phyloP scores from a whole-genome alignment of 805 yeast species.

The Monosporozyma aerobia region DNA sequence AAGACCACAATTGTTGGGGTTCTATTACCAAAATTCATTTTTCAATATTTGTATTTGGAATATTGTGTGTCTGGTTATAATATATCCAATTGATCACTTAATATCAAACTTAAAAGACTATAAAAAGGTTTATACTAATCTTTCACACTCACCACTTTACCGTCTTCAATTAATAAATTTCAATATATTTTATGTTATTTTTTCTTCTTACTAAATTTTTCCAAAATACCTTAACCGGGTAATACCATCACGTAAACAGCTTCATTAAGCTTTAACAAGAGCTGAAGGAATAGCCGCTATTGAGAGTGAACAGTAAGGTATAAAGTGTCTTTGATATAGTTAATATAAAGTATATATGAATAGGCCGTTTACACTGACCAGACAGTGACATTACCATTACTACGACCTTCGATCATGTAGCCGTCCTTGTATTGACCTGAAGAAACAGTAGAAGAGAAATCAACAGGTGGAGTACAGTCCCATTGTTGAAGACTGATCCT shows the following conservation, averaged over 20 bases:
- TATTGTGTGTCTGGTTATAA: not conserved
- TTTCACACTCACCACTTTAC: not conserved
- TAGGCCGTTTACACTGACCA: constrained; percentile 42
- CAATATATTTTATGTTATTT: not conserved
- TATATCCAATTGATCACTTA: not conserved
- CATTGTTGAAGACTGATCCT: constrained; percentile 46
- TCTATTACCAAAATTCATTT: constrained; percentile 83
- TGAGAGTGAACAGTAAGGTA: not conserved
- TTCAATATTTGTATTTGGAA: not conserved
- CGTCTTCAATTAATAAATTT: not conserved
- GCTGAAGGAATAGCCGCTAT: not conserved
- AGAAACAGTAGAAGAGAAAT: constrained; percentile 54
- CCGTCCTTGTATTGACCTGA: constrained; percentile 58
- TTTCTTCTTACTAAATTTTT: not conserved
- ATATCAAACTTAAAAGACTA: not conserved
- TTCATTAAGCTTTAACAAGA: too few species aligned
- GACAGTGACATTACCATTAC: constrained; percentile 49
- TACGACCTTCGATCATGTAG: constrained; percentile 55
- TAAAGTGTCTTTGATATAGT: not conserved
- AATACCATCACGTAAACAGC: not conserved
- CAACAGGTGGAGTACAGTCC: constrained; percentile 38
- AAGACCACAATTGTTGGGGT: constrained; percentile 97
- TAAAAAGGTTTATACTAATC: not conserved
- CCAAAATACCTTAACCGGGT: not conserved
- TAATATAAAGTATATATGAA: not conserved